Conservation (phyloP, 2,329 filamentous ascomycete species). For the Pseudonectria buxi region DNA sequence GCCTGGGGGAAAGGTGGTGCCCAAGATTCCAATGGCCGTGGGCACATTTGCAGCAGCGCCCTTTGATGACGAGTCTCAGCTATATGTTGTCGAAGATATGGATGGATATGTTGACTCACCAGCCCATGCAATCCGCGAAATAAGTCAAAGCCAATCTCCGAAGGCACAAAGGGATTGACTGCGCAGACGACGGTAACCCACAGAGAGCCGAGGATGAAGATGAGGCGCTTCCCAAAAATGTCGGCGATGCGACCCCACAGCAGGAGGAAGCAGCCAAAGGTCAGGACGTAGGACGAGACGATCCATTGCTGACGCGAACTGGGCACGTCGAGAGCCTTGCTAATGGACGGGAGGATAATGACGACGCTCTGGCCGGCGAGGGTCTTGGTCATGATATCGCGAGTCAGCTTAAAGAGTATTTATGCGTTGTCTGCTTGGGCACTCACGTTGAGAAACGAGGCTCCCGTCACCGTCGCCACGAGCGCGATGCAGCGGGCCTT, state of each 20-base stretch:
- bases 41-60: constrained; percentile 64
- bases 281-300: constrained; percentile 57
- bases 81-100: background rate
- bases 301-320: constrained; percentile 58
- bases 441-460: constrained; percentile 48
- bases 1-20: constrained; percentile 59
- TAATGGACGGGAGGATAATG: constrained; percentile 49
- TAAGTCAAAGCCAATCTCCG: constrained; percentile 62
- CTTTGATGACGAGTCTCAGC: constrained; percentile 20
- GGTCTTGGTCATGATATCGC: constrained; percentile 11
- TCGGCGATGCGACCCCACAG: constrained; percentile 63
- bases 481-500: constrained; percentile 48
- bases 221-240: constrained; percentile 57
- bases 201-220: constrained; percentile 57
- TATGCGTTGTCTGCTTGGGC: too few species aligned
- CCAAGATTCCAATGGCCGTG: constrained; percentile 63
- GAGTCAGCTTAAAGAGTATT: too few species aligned
- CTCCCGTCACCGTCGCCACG: constrained; percentile 47
- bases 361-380: constrained; percentile 23
- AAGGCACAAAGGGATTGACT: constrained; percentile 56
- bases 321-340: constrained; percentile 48
- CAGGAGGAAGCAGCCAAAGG: constrained; percentile 61
- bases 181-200: constrained; percentile 56
- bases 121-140: constrained; percentile 62
- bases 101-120: constrained; percentile 17